phyloP scores from a whole-genome alignment of 2,329 filamentous ascomycete species.

The Fusarium mexicanum region DNA sequence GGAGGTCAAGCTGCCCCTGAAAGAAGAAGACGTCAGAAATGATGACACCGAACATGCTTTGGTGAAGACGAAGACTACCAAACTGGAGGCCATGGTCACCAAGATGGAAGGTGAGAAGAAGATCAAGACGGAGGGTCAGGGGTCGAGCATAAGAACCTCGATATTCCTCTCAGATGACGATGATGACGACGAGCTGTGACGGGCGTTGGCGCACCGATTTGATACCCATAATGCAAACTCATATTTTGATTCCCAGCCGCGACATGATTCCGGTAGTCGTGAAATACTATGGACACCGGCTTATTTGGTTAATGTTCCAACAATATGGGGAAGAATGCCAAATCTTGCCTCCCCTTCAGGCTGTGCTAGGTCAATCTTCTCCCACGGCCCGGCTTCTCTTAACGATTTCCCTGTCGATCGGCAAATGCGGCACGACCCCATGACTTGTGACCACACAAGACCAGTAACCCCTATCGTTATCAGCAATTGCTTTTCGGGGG shows the following conservation, averaged over 20 bases:
- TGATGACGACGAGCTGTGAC: constrained; percentile 52
- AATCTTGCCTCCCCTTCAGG: constrained; percentile 55
- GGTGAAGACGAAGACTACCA: neutral
- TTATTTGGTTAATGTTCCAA: constrained; percentile 64
- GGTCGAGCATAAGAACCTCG: constrained; percentile 43
- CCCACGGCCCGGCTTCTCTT: constrained; percentile 61
- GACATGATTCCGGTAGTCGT: neutral
- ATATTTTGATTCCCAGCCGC: neutral
- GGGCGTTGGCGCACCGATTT: constrained; percentile 13
- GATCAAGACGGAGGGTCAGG: constrained; percentile 26
- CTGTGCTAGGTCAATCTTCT: constrained; percentile 57
- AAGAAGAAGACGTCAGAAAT: constrained; percentile 11
- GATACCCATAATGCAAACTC: constrained; percentile 38
- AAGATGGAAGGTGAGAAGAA: constrained; percentile 27
- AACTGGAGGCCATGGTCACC: constrained; percentile 6
- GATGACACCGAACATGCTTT: constrained; percentile 8
- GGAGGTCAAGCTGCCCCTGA: constrained; percentile 9
- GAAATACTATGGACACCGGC: neutral
- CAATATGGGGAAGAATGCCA: constrained; percentile 57
- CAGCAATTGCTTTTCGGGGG: neutral
- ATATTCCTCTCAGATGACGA: constrained; percentile 53
- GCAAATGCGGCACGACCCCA: constrained; percentile 63
- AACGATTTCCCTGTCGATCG: constrained; percentile 59
- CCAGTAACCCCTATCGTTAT: constrained; percentile 57
- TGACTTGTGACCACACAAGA: constrained; percentile 60